Conservation (phyloP, 2,329 filamentous ascomycete genomes). For the Epichloe hybrida region DNA sequence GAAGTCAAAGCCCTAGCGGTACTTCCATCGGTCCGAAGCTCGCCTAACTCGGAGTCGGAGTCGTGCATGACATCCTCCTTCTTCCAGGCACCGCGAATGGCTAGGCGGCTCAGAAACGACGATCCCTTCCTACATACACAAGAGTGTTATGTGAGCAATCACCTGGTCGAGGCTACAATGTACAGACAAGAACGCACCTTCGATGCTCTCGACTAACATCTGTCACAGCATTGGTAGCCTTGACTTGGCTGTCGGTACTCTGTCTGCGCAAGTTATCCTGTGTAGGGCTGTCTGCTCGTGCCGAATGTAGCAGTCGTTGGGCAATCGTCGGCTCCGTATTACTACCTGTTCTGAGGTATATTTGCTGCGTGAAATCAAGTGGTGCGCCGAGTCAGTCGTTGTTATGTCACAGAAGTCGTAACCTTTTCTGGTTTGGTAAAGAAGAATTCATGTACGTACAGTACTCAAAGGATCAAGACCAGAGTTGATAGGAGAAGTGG, state of each 20-base stretch:
- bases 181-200: slow-evolving; percentile 33
- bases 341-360: slow-evolving; percentile 25
- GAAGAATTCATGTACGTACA: slow-evolving; percentile 13
- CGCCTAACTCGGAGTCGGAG: slow-evolving; percentile 58
- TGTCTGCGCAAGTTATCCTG: slow-evolving; percentile 26
- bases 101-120: slow-evolving; percentile 75
- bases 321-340: slow-evolving; percentile 33
- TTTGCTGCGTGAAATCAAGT: slow-evolving; percentile 19
- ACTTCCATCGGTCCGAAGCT: slow-evolving; percentile 60
- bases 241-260: slow-evolving; percentile 28
- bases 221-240: slow-evolving; percentile 22
- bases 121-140: slow-evolving; percentile 54
- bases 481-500: slow-evolving; percentile 12
- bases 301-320: slow-evolving; percentile 38
- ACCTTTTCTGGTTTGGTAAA: not conserved
- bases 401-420: not conserved
- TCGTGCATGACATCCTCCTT: slow-evolving; percentile 47
- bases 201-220: slow-evolving; percentile 43
- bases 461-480: slow-evolving; percentile 26
- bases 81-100: slow-evolving; percentile 61
- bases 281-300: slow-evolving; percentile 37
- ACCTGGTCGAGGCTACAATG: too few relatives aligned
- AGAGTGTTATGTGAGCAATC: slow-evolving; percentile 6
- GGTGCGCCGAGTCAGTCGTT: not conserved
- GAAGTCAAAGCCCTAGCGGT: slow-evolving; percentile 74